These are phyloP conservation scores for Tolypocladium nubicola DNA, from an alignment of 2,329 filamentous ascomycete species.

Conservation along the genomic window DNA sequence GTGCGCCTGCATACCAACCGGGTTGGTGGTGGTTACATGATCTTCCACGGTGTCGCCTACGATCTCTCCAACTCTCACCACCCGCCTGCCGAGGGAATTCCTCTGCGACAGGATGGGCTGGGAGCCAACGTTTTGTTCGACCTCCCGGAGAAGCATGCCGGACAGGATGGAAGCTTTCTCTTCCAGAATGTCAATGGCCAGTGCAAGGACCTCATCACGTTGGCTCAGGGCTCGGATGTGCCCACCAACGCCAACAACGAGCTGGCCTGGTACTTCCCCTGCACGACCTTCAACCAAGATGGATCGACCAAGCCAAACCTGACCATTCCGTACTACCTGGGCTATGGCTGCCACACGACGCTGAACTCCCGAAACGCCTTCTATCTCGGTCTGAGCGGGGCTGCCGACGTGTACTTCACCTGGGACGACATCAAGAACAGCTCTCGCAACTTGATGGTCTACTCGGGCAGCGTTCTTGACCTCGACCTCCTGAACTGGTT, in stretches of 20 bases:
- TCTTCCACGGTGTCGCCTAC: slow-evolving; percentile 88
- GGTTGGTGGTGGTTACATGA: slow-evolving; percentile 78
- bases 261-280: slow-evolving; percentile 95
- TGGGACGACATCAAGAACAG: slow-evolving; percentile 90
- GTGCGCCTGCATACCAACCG: slow-evolving; percentile 72
- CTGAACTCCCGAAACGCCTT: slow-evolving; percentile 58
- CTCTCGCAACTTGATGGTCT: slow-evolving; percentile 84
- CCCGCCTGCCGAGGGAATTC: slow-evolving; percentile 70
- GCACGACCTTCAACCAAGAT: slow-evolving; percentile 84
- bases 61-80: slow-evolving; percentile 70
- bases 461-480: slow-evolving; percentile 88
- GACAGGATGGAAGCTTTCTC: slow-evolving; percentile 90
- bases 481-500: slow-evolving; percentile 85
- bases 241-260: slow-evolving; percentile 63
- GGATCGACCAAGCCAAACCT: slow-evolving; percentile 70
- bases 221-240: slow-evolving; percentile 60
- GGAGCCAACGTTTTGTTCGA: slow-evolving; percentile 79
- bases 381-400: slow-evolving; percentile 54
- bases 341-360: slow-evolving; percentile 84
- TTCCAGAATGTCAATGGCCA: slow-evolving; percentile 98
- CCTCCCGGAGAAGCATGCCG: slow-evolving; percentile 68
- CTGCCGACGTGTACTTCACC: slow-evolving; percentile 88
- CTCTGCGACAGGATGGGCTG: slow-evolving; percentile 32
- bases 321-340: slow-evolving; percentile 65
- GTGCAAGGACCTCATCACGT: slow-evolving; percentile 83